These are phyloP conservation scores for Heimioporus sp. DNA, from an alignment of 768 basidiomycete species.

Conservation along the genomic window DNA sequence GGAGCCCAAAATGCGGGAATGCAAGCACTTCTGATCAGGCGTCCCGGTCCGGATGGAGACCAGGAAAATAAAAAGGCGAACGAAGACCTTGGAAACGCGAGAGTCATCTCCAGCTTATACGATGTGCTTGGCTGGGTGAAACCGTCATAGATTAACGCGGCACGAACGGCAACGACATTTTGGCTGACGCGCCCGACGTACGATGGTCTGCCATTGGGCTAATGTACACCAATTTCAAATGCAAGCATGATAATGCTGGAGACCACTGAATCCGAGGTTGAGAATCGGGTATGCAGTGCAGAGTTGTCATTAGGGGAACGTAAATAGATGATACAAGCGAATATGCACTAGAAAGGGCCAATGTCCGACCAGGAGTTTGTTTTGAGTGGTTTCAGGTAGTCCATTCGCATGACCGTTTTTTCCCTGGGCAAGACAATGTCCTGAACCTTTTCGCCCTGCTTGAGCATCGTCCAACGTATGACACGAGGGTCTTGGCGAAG, in stretches of 20 bases:
- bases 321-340: too few species aligned
- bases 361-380: conserved; percentile 28
- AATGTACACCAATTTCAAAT: too few species aligned
- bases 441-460: conserved; percentile 70
- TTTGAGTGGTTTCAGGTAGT: conserved; percentile 21
- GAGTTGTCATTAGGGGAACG: too few species aligned
- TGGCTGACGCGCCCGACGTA: too few species aligned
- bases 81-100: conserved; percentile 40
- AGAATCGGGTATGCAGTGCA: too few species aligned
- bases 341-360: conserved; percentile 11
- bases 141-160: conserved; percentile 1
- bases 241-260: too few species aligned
- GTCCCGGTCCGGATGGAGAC: conserved; percentile 48
- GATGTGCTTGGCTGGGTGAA: conserved; percentile 39
- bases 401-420: conserved; percentile 36
- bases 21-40: conserved; percentile 54
- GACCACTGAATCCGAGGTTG: too few species aligned
- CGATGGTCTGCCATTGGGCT: too few species aligned
- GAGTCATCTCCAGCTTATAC: conserved; percentile 37
- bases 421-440: conserved; percentile 58
- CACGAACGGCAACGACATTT: too few species aligned
- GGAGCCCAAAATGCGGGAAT: conserved; percentile 59
- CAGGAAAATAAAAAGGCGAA: conserved; percentile 41
- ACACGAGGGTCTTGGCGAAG: conserved; percentile 82
- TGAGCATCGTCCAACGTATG: conserved; percentile 77